Evolutionary conservation across 805 yeast genomes (phyloP).

Genomic region (Blastobotrys peoriensis): DNA sequence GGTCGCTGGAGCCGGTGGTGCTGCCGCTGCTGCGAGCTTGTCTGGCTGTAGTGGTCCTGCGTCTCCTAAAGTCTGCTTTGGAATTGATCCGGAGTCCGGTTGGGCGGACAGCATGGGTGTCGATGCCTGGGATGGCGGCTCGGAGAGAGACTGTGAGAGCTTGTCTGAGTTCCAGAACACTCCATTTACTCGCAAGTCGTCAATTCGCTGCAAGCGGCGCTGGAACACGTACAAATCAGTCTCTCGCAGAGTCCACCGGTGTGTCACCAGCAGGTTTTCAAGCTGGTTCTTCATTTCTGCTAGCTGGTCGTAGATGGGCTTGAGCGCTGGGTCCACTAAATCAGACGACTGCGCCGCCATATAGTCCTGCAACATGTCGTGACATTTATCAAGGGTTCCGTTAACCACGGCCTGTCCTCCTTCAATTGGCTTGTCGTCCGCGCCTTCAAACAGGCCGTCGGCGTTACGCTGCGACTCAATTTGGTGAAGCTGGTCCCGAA

Average conservation of each 20-base stretch:
- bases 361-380: conserved; percentile 65
- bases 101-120: conserved; percentile 15
- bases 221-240: conserved; percentile 88
- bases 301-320: conserved; percentile 57
- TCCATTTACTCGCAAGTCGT: conserved; percentile 61
- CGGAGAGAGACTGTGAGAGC: conserved; percentile 12
- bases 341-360: conserved; percentile 35
- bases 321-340: conserved; percentile 42
- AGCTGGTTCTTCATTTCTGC: conserved; percentile 62
- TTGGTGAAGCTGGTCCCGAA: conserved; percentile 36
- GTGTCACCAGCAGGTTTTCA: conserved; percentile 79
- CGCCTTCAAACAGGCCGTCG: conserved; percentile 45
- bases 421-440: conserved; percentile 20
- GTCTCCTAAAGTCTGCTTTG: conserved; percentile 24
- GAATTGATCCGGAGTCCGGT: conserved; percentile 18
- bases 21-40: not conserved
- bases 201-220: conserved; percentile 64
- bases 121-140: conserved; percentile 19
- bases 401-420: conserved; percentile 28
- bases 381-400: conserved; percentile 69
- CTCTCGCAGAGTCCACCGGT: conserved; percentile 96
- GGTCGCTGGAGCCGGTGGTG: not conserved
- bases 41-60: conserved; percentile 6
- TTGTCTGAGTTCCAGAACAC: conserved; percentile 32
- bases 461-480: conserved; percentile 44